Evolutionary conservation across 768 basidiomycete genomes (phyloP), one percentile per base, ranked within the genome.

Genomic region (Tricholoma sp.): DNA sequence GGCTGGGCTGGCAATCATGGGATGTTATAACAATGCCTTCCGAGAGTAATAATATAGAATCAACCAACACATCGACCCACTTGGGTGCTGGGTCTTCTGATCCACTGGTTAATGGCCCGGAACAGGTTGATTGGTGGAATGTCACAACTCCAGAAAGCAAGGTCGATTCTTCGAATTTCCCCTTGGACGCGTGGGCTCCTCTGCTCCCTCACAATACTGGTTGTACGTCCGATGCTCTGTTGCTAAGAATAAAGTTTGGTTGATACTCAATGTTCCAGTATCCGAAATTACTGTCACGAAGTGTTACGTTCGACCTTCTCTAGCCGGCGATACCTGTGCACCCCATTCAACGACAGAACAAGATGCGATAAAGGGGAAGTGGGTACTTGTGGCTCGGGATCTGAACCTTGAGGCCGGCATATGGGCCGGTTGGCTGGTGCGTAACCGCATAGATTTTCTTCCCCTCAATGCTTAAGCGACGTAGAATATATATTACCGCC

Each of bases 1-100:
- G 82, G 46, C 74, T 97, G 18, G 92, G 92, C 27, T 95, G 93
- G 93, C 93, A 95, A 64, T 79, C 88, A 6, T 96, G 91, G 91
- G 93, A 90, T 45, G 65, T 80, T 3, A 76, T 94, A 0, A 69
- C 72, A 2, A 67, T 78, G 22, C 58, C 65, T 19, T 54, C 55
- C 35, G 32, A 53, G 51, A 39, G 21, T 16, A 62, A 59, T 54
- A 58, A 22, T 53, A 58, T 58, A 46, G 52, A 58, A 11, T 60
- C 56, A 35, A 60, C 56, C 27, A 56, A 63, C 43, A 61, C 56
- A 11, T 60, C 56, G 41, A 60, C 56, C 27, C 55, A 63, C 43
- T 62, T 56, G 50, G 63, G 57, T 29, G 34, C 50, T 45, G 54
- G 39, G 21, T 24, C 53, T 16, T 29, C 21, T 19, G 27, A 31